Base-by-base conservation (phyloP, 2,329 filamentous ascomycete genomes). In the Scopulariopsis brevicaulis region DNA sequence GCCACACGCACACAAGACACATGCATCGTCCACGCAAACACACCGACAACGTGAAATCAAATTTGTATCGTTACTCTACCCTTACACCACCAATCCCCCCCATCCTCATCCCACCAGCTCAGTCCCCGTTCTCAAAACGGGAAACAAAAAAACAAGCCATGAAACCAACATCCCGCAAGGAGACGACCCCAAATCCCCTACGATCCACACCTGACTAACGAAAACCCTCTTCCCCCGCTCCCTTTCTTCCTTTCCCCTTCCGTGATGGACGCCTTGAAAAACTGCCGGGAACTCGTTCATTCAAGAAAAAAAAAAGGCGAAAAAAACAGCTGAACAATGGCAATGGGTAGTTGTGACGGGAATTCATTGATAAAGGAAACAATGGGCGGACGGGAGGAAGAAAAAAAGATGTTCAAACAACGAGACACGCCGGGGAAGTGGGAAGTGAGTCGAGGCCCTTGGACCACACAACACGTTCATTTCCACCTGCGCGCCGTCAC, bases 401-500 rank as follows among this genome's bases (percentile, higher is more conserved):
- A 32, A 8, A 8, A 32, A 4, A 32, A 32, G 28, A 32, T 32
- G 4, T 4, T 32, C 28, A 8, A 32, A 32, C 28, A 32, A 32
- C 28, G 28, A 4, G 28, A 32, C 28, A 32, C n/a, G n/a, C 40
- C n/a, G 51, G n/a, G 3, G 24, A 25, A 52, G 60, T 50, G 51
- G 20, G 53, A 55, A 59, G 51, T 28, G 53, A 60, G 46, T 28
- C 53, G 53, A 58, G 55, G 56, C 52, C 28, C 46, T 43, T 53
- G 40, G 50, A 43, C 28, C 22, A 48, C 18, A 53, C 15, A 8
- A 46, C 18, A 46, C 40, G n/a, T 43, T n/a, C 46, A 24, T 20
- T 24, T 22, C 12, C 20, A n/a, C 46, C n/a, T 50, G 11, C 22
- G 20, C n/a, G 18, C 46, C n/a, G 12, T 59, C 60, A 66, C 12